Evolutionary conservation across 495 filamentous ascomycete species (phyloP), one percentile per base, ranked within the genome.

Genomic region (Rostrohypoxylon terebratum): DNA sequence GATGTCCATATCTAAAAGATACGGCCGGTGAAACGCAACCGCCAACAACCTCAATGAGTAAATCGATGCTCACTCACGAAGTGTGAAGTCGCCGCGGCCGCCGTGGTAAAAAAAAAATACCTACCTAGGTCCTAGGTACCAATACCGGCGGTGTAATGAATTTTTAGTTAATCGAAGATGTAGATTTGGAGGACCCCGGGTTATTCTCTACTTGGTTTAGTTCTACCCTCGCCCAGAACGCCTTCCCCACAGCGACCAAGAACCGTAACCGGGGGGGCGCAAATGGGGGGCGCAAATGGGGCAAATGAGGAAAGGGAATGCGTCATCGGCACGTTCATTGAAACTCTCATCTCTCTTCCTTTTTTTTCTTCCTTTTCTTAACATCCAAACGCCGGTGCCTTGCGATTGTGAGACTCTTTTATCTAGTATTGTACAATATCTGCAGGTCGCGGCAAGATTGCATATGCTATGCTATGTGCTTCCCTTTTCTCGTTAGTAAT

Each of bases 401-500:
- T 72, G 64, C 64, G 59, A 72, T 64, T 59, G 34, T 72, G 60
- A 50, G 42, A 60, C 59, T 68, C 64, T 65, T 72, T 65, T 72
- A 72, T 68, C 60, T 66, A 69, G 34, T 68, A 69, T 61, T 69
- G 42, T 66, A 73, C 65, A 73, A 33, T 69, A 69, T 68, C 60
- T 60, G 55, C 65, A 73, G 38, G 16, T 50, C 54, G 48, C 42
- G 33, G 36, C 48, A 47, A 20, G 11, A 18, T 65, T 31, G 14
- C 34, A n/a, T 53, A 28, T 21, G 50, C 57, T 58, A 18, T 65
- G 20, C 9, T 44, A n/a, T 53, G 40, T 21, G 50, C 57, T 58
- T 63, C 34, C 40, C 42, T 18, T 25, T 55, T 51, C 21, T 69
- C 47, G 50, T 68, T 55, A 60, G 18, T 63, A 62, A 34, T 63